Base-by-base conservation (phyloP, 495 filamentous ascomycete species). In the Tetracladium marchalianum region DNA sequence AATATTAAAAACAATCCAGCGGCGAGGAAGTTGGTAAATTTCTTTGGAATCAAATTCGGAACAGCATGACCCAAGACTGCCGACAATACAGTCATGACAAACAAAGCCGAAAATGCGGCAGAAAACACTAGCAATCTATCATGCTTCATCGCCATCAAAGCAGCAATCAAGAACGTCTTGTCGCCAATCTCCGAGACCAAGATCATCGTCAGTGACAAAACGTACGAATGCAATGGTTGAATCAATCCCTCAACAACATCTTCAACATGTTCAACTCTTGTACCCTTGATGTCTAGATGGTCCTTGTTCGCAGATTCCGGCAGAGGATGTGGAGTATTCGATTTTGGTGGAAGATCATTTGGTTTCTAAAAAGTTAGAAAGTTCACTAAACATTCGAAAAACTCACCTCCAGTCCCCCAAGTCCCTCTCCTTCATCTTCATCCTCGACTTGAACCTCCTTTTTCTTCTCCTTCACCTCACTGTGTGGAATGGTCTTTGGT, bases 71-170 rank as follows among this genome's bases (percentile, higher is more conserved):
- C 92, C 10, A 97, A 70, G n/a, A 98, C 69, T 12, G 92, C 93
- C 6, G 92, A 97, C n/a, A 98, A 76, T 17, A 97, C 75, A 0
- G 93, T 96, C 92, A 98, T 98, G 60, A 80, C 74, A 43, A 94
- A 78, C 42, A 98, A 68, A 17, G 92, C 94, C 50, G 79, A 73
- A 55, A 97, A 87, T n/a, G 92, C 92, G 5, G 92, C 87, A 7
- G 85, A 80, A 67, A 97, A 98, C 35, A 98, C 93, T 11, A 95
- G 72, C 44, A 96, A 63, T 31, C 90, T 86, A 36, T 92, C 84
- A 60, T 98, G 90, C 54, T 95, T 87, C 92, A 98, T 98, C 1
- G 92, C 92, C 92, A 98, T 98, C 16, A 98, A 74, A 18, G 92
- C 92, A 11, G 92, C 92, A 36, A 98, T 87, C 35, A 98, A 73